Evolutionary conservation across 2,329 filamentous ascomycete species (phyloP).

Genomic region (Mycogone perniciosa): DNA sequence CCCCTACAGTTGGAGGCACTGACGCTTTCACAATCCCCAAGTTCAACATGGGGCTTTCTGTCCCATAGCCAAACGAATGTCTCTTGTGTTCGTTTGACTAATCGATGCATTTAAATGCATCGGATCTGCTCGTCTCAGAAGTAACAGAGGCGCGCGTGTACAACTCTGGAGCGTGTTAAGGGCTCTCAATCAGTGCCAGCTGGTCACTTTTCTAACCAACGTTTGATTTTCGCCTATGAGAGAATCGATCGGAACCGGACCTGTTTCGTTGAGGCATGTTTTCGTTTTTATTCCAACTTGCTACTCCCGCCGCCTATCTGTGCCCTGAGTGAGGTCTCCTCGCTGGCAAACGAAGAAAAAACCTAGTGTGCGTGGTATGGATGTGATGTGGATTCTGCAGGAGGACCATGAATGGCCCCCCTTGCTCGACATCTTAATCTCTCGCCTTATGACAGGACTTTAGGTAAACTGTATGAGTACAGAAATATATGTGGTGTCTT

Average conservation of each 20-base stretch:
- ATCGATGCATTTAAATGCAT: slow-evolving; percentile 9
- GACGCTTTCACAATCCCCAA: not conserved
- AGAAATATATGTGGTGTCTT: slow-evolving; percentile 1
- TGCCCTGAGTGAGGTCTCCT: not conserved
- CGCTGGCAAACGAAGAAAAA: too few relatives aligned
- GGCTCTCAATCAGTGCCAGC: slow-evolving; percentile 1
- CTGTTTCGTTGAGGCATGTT: not conserved
- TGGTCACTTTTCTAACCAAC: not conserved
- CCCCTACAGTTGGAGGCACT: not conserved
- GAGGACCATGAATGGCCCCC: not conserved
- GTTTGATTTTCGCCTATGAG: not conserved
- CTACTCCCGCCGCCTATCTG: not conserved
- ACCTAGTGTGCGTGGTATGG: not conserved
- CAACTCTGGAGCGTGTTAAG: slow-evolving; percentile 16
- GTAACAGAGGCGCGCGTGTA: slow-evolving; percentile 17
- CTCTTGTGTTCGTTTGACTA: not conserved
- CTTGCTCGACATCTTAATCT: not conserved
- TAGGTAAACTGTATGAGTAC: slow-evolving; percentile 6
- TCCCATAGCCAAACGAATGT: not conserved
- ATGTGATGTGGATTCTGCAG: not conserved
- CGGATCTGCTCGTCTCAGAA: slow-evolving; percentile 11
- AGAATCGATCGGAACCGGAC: not conserved
- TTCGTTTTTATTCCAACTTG: not conserved
- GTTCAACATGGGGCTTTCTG: not conserved
- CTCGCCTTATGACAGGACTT: not conserved